Conservation (phyloP, 169 alveolate species). For the Condylostoma magnum region DNA sequence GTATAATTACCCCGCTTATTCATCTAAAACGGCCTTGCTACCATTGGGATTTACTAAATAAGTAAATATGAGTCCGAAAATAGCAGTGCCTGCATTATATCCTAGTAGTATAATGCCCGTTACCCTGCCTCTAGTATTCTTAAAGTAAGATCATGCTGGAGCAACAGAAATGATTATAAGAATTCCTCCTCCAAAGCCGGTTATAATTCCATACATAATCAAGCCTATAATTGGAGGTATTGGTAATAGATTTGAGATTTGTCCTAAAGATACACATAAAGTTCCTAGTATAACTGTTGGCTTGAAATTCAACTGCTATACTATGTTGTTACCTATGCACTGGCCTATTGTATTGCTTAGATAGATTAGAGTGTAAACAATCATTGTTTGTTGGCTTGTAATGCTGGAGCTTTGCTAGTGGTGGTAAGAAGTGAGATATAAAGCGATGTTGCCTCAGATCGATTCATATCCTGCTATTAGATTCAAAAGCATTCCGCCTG, state of each 20-base stretch:
- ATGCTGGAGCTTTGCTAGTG: background rate
- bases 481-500: background rate
- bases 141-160: background rate
- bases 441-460: background rate
- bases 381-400: background rate
- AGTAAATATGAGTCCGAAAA: background rate
- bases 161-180: background rate
- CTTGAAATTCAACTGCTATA: too few species aligned
- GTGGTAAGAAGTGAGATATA: background rate
- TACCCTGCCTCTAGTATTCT: background rate
- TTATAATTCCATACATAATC: background rate
- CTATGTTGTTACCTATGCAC: background rate
- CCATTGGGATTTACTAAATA: background rate
- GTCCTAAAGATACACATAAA: too few species aligned
- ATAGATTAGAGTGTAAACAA: background rate
- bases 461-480: background rate
- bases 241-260: too few species aligned
- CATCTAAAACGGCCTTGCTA: background rate
- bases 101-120: background rate
- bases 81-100: background rate
- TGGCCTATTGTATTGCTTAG: background rate
- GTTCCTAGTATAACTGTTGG: too few species aligned
- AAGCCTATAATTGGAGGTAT: too few species aligned
- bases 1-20: background rate
- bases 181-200: background rate